Base-by-base conservation (phyloP, 345 rosid genomes). In the Lepidium aucheri region DNA sequence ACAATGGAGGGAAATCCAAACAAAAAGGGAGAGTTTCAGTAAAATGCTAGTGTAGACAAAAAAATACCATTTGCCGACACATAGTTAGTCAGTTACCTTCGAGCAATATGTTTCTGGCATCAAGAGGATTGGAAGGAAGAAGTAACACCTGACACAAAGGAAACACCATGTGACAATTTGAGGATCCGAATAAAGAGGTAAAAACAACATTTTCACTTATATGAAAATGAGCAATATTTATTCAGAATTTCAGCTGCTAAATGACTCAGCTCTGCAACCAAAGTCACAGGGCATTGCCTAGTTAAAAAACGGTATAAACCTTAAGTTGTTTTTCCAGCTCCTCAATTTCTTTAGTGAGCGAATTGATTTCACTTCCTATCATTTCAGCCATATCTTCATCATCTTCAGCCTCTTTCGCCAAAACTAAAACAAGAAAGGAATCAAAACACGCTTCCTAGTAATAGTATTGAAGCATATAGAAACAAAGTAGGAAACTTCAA, bases 331-430 rank as follows among this genome's bases (percentile, higher is more conserved):
- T 86, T 80, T 90, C 97, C 14, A 90, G 91, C 71, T 77, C 84
- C 70, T 83, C 73, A 49, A 85, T 81, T 75, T 90, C 82, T 40
- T 50, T 71, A 32, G 87, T 65, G 53, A 90, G 82, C 10, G 96
- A 94, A 26, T 65, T 71, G n/a, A 90, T 78, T 76, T 94, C 99
- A 73, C 49, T 74, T 47, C 81, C 83, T 65, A 93, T 86, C 97
- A 94, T 94, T 79, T 94, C 95, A 53, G 89, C 86, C 99, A 94
- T 94, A 63, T 86, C 99, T 76, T 78, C 89, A 68, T 88, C 97
- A 55, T 77, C 81, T 55, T 82, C 86, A 65, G 78, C 85, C 54
- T 88, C 96, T 77, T 84, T 87, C 18, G 80, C 84, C 71, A 93
- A 78, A 74, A 82, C 97, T 94, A 78, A 45, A 39, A 43, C n/a